Evolutionary conservation across 305 asterid species (phyloP), one percentile per base, ranked within the genome.

Genomic region (Fraxinus paxiana): DNA sequence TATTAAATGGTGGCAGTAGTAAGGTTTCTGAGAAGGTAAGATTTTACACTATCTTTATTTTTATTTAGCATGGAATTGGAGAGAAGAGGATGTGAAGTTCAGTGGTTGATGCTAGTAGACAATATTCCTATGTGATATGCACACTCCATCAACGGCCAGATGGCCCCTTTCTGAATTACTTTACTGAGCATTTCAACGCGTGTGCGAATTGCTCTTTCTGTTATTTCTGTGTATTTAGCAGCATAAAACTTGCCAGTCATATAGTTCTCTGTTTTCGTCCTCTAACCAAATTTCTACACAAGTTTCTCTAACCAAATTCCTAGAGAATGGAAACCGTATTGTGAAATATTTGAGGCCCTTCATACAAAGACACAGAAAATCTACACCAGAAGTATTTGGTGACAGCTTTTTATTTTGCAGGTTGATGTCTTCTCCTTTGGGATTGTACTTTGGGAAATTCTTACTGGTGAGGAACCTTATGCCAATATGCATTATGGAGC

Each of bases 401-500:
- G 56, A 24, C 20, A 38, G 77, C 13, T 76, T 77, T 61, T 43
- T 26, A 79, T 77, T 83, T 28, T 73, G 84, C 94, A 94, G 98
- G 98, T 94, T 81, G 97, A 94, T 76, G 96, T 93, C 78, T 94
- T 94, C 89, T 94, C 97, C 20, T 94, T 94, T 24, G 98, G 98
- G 34, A 94, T 94, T 67, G 97, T 93, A 51, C 90, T 94, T 17
- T 94, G 97, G 98, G 98, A 92, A 81, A 94, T 94, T 82, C 96
- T 94, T 59, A 92, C 97, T 6, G 97, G 98, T 30, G 98, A 94
- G 83, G 98, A 94, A 87, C 98, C 98, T 30, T 94, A 94, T 73
- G 95, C 97, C 85, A 94, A 92, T 82, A 94, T 94, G 98, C 97
- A 94, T 87, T 94, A 93, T 73, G 98, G 98, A 77, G 98, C 97